Base-by-base conservation (phyloP, 1,139 yeast species). In the Arxiozyma heterogenica region DNA sequence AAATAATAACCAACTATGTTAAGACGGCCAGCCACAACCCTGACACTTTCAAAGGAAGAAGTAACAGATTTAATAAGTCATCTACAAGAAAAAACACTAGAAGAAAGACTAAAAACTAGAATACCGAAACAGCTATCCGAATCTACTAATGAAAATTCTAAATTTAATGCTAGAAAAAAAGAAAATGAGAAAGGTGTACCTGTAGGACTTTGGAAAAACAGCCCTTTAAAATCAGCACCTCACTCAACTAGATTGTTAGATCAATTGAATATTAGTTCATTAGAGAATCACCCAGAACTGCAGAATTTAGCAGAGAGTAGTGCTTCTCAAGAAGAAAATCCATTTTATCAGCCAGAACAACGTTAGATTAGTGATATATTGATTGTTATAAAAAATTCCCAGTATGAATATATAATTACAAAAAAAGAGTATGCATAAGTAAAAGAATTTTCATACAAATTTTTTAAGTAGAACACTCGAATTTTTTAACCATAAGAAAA, bases 1-100 rank as follows among this genome's bases (percentile, higher is more conserved):
- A 43, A 4, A 43, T n/a, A 43, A n/a, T 1, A 44, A 6, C 30
- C 7, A 6, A 25, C 20, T 12, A 45, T 45, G 47, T 45, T 45
- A 45, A 45, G 25, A 45, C 27, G 47, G 30, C 47, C 47, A 18
- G 25, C 47, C 3, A 45, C 47, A 15, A 18, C 47, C 3, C 25
- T 45, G 15, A 45, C 41, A 20, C 47, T 45, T 45, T 45, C 47
- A 45, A 45, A 45, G 25, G 47, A 45, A 18, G 47, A 45, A 45
- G 47, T 45, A 18, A 20, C 41, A 5, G 47, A 45, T n/a, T 17
- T 45, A 30, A 30, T 45, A 30, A 45, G 21, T 18, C 47, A 45
- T 12, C 41, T 45, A 3, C 47, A 45, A 18, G 47, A 45, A 45
- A 25, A 45, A 27, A 41, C 47, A 18, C 21, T 45, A 30, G 47